Percentiles rank a stretch among this genome's conserved stretches.
Conservation (phyloP, 352 stramenopile genomes). For the Nothophytophthora sp. region DNA sequence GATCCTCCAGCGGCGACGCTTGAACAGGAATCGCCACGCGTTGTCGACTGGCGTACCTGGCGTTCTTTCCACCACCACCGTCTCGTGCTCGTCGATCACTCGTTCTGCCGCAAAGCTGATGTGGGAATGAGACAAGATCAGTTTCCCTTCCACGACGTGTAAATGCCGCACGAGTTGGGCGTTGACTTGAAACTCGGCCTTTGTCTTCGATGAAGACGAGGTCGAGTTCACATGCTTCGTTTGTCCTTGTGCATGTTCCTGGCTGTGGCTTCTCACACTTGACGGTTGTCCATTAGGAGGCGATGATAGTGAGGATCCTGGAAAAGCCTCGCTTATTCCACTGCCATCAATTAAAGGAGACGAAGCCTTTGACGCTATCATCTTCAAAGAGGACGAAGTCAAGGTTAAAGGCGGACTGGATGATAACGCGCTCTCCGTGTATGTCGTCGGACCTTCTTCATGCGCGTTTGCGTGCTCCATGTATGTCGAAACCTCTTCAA, state of each 20-base stretch:
- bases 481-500: constrained; percentile 61
- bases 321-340: constrained; percentile 4
- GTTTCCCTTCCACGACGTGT: constrained; percentile 66
- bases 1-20: constrained; percentile 63
- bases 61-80: constrained; percentile 55
- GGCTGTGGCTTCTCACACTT: constrained; percentile 4
- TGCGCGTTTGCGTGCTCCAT: constrained; percentile 32
- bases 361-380: constrained; percentile 26
- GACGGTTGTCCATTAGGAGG: too few species aligned
- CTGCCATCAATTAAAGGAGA: neutral
- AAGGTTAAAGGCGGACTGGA: constrained; percentile 16
- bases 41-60: constrained; percentile 37
- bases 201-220: constrained; percentile 12
- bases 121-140: constrained; percentile 51
- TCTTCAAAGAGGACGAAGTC: constrained; percentile 25
- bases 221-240: constrained; percentile 11
- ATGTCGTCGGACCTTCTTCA: constrained; percentile 1
- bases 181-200: constrained; percentile 44
- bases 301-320: constrained; percentile 26
- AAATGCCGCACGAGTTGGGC: constrained; percentile 78
- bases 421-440: constrained; percentile 1
- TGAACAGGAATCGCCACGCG: constrained; percentile 73
- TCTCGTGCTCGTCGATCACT: constrained; percentile 79
- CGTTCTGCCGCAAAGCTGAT: constrained; percentile 67
- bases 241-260: constrained; percentile 4